A percentile compares a stretch with the other conserved stretches of the same genome.
phyloP scores from a whole-genome alignment of 2,329 filamentous ascomycete species.

The Samsoniella hepiali region DNA sequence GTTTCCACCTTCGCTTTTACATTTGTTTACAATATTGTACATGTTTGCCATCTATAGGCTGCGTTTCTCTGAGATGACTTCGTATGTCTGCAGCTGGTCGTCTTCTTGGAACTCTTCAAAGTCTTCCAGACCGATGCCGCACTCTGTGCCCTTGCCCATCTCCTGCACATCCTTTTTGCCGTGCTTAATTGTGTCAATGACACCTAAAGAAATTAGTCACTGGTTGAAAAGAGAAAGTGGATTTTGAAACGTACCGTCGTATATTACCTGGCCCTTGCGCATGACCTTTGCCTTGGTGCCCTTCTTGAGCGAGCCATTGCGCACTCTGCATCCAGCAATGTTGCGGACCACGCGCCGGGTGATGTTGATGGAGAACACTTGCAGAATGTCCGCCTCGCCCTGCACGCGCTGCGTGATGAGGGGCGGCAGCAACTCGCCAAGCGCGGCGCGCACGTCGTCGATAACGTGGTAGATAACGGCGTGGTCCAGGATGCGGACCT shows the following conservation, averaged over 20 bases:
- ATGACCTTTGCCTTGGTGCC: slow-evolving; percentile 67
- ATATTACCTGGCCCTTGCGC: slow-evolving; percentile 67
- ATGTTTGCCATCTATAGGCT: slow-evolving; percentile 37
- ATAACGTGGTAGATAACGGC: slow-evolving; percentile 81
- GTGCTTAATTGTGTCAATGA: slow-evolving; percentile 78
- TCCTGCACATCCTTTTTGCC: slow-evolving; percentile 87
- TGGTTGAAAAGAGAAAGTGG: not conserved
- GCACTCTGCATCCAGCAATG: slow-evolving; percentile 83
- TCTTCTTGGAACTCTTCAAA: slow-evolving; percentile 78
- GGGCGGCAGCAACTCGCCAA: slow-evolving; percentile 69
- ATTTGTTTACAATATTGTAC: slow-evolving; percentile 13
- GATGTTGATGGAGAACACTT: slow-evolving; percentile 80
- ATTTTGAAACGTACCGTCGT: slow-evolving; percentile 65
- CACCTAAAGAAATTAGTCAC: slow-evolving; percentile 50
- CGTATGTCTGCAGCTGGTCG: slow-evolving; percentile 84
- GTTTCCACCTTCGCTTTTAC: not conserved
- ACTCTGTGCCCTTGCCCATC: slow-evolving; percentile 91
- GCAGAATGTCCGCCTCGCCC: slow-evolving; percentile 82
- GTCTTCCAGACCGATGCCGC: slow-evolving; percentile 77
- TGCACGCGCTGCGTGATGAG: slow-evolving; percentile 66
- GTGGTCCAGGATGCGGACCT: slow-evolving; percentile 77
- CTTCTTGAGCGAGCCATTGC: slow-evolving; percentile 71
- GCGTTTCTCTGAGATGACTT: slow-evolving; percentile 72
- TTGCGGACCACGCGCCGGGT: slow-evolving; percentile 67
- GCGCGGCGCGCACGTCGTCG: slow-evolving; percentile 65